These are phyloP conservation scores for Lolium rigidum DNA, from an alignment of 176 grass and related monocot genomes.

Conservation along the genomic window DNA sequence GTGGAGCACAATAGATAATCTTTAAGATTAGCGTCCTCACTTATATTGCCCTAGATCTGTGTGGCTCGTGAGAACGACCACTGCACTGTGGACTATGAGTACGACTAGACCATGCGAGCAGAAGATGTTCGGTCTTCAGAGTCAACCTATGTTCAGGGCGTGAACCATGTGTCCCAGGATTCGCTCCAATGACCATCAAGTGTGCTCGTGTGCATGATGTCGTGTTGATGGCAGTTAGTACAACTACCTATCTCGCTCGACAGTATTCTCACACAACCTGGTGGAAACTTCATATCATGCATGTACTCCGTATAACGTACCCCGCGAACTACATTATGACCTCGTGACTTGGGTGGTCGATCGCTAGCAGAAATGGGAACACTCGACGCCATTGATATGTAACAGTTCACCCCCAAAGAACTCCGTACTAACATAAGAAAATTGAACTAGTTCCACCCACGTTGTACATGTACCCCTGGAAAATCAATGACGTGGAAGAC, in stretches of 20 bases:
- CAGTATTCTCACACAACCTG: neutral
- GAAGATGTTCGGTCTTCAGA: neutral
- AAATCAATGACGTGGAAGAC: slow-evolving; percentile 21
- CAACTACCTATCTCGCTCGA: neutral
- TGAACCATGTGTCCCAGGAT: slow-evolving; percentile 16
- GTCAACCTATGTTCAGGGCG: neutral
- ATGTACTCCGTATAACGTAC: no score
- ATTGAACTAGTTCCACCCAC: neutral
- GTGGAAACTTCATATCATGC: neutral
- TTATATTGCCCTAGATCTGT: no score
- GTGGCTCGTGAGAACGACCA: no score
- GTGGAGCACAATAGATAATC: no score
- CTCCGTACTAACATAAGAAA: neutral
- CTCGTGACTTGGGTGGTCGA: neutral
- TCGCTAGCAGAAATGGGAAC: neutral
- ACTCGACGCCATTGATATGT: neutral
- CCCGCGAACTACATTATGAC: neutral
- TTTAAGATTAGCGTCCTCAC: no score
- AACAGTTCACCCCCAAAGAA: neutral
- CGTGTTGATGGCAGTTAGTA: neutral
- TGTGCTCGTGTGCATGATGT: neutral
- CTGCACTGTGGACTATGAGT: no score
- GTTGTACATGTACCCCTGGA: slow-evolving; percentile 11
- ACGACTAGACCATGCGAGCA: neutral
- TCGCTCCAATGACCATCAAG: neutral